A percentile compares a stretch with the other conserved stretches of the same genome.
These are phyloP conservation scores for Fraxinus baroniana DNA, from an alignment of 305 asterid species.

Conservation along the genomic window DNA sequence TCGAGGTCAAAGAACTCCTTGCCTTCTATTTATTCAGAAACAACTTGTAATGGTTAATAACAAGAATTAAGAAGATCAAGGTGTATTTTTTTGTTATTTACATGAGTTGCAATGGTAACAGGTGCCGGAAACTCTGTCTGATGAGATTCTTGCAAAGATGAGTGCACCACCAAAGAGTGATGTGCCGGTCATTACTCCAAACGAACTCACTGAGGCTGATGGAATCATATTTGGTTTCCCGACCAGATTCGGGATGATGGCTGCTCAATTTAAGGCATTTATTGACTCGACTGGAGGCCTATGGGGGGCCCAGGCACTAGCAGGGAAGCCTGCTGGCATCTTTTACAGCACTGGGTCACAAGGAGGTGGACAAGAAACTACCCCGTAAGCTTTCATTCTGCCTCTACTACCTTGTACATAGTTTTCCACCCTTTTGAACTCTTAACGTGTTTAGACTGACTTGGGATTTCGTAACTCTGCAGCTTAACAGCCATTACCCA, in stretches of 20 bases:
- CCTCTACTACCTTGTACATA: neutral
- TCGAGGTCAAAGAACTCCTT: neutral
- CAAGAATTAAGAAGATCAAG: neutral
- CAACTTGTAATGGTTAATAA: neutral
- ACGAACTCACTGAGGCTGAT: constrained; percentile 63
- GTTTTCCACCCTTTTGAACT: neutral
- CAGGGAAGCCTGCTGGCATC: constrained; percentile 80
- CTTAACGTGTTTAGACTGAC: neutral
- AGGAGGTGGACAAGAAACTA: constrained; percentile 85
- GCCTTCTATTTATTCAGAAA: neutral
- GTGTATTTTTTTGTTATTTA: neutral
- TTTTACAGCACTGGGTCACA: constrained; percentile 70
- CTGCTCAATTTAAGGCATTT: constrained; percentile 72
- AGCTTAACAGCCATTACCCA: constrained; percentile 84
- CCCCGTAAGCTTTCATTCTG: constrained; percentile 44
- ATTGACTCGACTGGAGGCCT: constrained; percentile 71
- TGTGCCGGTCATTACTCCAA: constrained; percentile 54
- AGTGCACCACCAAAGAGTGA: constrained; percentile 70
- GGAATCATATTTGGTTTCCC: constrained; percentile 80
- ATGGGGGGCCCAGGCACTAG: constrained; percentile 62
- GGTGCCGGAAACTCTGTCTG: constrained; percentile 72
- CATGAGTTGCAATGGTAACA: constrained; percentile 21
- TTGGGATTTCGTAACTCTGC: constrained; percentile 15
- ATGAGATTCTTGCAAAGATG: constrained; percentile 59
- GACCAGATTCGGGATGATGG: constrained; percentile 85